phyloP scores from a whole-genome alignment of 179 eudicot species.

The Amaranthus tricolor region DNA sequence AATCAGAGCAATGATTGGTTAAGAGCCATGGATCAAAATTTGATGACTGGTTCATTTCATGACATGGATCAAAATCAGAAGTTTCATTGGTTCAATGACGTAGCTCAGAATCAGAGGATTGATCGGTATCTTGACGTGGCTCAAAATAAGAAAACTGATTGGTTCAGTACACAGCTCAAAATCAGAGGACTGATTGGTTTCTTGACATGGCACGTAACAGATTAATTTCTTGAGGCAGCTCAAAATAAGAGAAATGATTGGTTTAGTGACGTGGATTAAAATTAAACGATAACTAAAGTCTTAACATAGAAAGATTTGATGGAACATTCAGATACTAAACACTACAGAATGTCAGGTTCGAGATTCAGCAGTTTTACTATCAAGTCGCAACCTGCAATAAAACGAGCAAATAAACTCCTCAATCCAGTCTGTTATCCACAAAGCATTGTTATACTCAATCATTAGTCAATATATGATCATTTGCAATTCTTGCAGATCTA shows the following conservation, averaged over 20 bases:
- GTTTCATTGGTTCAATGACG: constrained; percentile 10
- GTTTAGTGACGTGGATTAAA: not conserved
- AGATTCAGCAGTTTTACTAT: not conserved
- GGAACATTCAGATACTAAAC: not conserved
- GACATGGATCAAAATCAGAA: no score
- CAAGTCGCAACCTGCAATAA: constrained; percentile 13
- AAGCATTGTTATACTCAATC: not conserved
- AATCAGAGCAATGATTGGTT: not conserved
- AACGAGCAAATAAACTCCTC: constrained; percentile 1
- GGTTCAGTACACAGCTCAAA: no score
- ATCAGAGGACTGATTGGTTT: no score
- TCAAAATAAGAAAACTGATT: no score
- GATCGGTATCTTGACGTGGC: no score
- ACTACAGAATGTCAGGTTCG: not conserved
- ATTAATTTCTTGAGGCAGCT: no score
- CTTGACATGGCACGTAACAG: no score
- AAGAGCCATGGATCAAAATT: no score
- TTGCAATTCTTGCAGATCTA: not conserved
- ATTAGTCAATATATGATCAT: not conserved
- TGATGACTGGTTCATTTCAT: no score
- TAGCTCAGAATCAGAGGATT: not conserved
- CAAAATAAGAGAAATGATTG: no score
- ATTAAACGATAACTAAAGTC: no score
- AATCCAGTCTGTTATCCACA: not conserved
- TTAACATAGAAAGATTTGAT: not conserved